Percentiles rank a stretch among this genome's conserved stretches.
These are phyloP conservation scores for Yarrowia porcina DNA, from an alignment of 805 yeast genomes.

Conservation along the genomic window DNA sequence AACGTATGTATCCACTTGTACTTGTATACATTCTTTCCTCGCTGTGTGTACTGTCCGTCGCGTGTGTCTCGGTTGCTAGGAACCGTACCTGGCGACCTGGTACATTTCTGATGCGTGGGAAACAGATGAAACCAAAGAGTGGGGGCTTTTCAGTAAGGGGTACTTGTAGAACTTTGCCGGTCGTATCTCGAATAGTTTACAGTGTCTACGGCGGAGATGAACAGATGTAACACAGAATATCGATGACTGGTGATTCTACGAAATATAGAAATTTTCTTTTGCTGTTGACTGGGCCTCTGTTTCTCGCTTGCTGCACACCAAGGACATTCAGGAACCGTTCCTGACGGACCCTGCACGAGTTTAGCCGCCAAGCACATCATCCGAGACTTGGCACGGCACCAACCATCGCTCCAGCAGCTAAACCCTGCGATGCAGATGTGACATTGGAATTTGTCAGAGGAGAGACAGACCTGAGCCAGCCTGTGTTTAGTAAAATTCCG, in stretches of 20 bases:
- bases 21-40: not conserved
- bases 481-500: too few species aligned
- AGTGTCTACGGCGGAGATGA: too few species aligned
- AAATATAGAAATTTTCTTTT: too few species aligned
- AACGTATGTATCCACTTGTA: too few species aligned
- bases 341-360: not conserved
- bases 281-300: too few species aligned
- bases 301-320: too few species aligned
- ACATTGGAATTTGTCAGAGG: not conserved
- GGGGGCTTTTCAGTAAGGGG: not conserved
- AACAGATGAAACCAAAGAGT: slow-evolving; percentile 1
- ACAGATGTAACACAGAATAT: too few species aligned
- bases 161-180: not conserved
- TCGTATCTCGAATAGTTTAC: too few species aligned
- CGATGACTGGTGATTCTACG: too few species aligned
- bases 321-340: slow-evolving; percentile 12
- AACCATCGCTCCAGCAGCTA: not conserved
- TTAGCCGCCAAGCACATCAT: not conserved
- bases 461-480: not conserved
- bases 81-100: not conserved
- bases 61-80: not conserved
- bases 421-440: not conserved
- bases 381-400: slow-evolving; percentile 16
- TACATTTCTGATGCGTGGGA: not conserved
- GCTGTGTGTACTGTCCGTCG: too few species aligned